Evolutionary conservation across 768 basidiomycete genomes (phyloP).

Genomic region (Mycena indigotica): DNA sequence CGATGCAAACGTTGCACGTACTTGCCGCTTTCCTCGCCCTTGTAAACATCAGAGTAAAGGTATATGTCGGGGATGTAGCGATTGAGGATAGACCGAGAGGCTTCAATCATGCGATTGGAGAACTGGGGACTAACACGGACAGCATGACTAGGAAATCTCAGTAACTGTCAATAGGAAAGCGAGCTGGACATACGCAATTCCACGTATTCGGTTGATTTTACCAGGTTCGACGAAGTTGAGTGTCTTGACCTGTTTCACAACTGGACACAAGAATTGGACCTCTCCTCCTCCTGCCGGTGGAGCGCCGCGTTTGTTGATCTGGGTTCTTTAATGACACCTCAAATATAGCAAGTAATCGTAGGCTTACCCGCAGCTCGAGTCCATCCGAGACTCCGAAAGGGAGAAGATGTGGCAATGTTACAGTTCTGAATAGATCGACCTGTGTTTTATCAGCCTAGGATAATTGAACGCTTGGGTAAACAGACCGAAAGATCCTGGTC

Average conservation of each 20-base stretch:
- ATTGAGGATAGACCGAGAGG: slow-evolving; percentile 89
- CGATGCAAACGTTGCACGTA: too few relatives aligned
- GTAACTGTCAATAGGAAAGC: background rate
- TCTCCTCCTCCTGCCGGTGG: slow-evolving; percentile 92
- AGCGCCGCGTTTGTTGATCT: slow-evolving; percentile 96
- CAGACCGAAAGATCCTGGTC: slow-evolving; percentile 86
- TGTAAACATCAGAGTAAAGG: slow-evolving; percentile 97
- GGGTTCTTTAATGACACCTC: slow-evolving; percentile 5
- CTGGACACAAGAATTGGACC: slow-evolving; percentile 89
- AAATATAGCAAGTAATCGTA: slow-evolving; percentile 2
- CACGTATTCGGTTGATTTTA: slow-evolving; percentile 91
- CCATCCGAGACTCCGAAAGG: slow-evolving; percentile 89
- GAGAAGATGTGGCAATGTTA: slow-evolving; percentile 88
- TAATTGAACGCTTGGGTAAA: slow-evolving; percentile 5
- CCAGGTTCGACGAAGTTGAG: slow-evolving; percentile 91
- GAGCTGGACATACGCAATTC: slow-evolving; percentile 76
- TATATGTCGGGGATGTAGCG: slow-evolving; percentile 98
- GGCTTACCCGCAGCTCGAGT: slow-evolving; percentile 76
- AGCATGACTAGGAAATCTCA: slow-evolving; percentile 65
- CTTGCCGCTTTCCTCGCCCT: slow-evolving; percentile 97
- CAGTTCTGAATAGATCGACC: slow-evolving; percentile 89
- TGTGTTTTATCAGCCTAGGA: slow-evolving; percentile 33
- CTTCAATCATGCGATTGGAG: slow-evolving; percentile 96
- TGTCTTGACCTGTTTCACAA: slow-evolving; percentile 89
- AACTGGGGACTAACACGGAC: slow-evolving; percentile 97